A percentile compares a stretch with the other conserved stretches of the same genome.
Evolutionary conservation across 768 basidiomycete genomes (phyloP).

Genomic region (Lactarius sp.): DNA sequence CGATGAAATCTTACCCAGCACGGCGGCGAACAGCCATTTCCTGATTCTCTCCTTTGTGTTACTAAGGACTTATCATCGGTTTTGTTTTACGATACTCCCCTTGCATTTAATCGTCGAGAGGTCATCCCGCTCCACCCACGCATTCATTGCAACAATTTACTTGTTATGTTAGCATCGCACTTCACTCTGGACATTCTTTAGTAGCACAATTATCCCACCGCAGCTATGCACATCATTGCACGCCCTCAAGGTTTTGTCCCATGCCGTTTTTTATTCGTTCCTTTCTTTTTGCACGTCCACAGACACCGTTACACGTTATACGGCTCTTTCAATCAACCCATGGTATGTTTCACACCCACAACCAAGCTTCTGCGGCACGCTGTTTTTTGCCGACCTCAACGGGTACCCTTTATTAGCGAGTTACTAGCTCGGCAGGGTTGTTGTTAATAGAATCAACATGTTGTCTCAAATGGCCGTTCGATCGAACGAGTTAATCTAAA

Average conservation of each 20-base stretch:
- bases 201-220: conserved; percentile 12
- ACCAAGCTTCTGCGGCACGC: too few relatives aligned
- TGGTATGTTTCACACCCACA: conserved; percentile 1
- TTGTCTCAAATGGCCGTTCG: not conserved
- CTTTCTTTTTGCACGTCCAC: conserved; percentile 11
- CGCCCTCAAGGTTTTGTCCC: conserved; percentile 10
- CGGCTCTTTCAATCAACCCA: not conserved
- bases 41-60: conserved; percentile 16
- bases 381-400: not conserved
- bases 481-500: not conserved
- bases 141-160: conserved; percentile 18
- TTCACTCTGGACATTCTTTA: conserved; percentile 16
- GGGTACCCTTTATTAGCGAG: not conserved
- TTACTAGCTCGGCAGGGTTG: not conserved
- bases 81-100: conserved; percentile 15
- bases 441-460: not conserved
- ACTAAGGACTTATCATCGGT: conserved; percentile 11
- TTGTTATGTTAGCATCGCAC: conserved; percentile 17
- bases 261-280: conserved; percentile 7
- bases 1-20: not conserved
- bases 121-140: conserved; percentile 5
- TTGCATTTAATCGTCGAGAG: conserved; percentile 17
- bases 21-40: conserved; percentile 18
- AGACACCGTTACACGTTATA: conserved; percentile 16
- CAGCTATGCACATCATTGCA: conserved; percentile 18